Conservation (phyloP, 2,329 filamentous ascomycete genomes). For the Stagonosporopsis vannaccii region DNA sequence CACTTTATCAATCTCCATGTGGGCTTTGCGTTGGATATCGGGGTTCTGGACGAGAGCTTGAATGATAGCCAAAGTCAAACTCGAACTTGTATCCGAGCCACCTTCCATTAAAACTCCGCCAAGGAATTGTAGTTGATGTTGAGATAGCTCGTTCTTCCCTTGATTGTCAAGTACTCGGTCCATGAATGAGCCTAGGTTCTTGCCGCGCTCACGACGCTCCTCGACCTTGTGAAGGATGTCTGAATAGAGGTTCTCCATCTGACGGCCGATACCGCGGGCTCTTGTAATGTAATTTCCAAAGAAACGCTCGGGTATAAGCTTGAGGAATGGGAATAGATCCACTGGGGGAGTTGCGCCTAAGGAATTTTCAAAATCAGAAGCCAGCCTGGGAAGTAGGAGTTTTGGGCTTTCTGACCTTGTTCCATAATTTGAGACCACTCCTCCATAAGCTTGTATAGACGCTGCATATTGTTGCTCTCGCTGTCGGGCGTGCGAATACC, state of each 20-base stretch:
- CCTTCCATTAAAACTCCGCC: constrained; percentile 23
- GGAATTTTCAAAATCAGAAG: constrained; percentile 33
- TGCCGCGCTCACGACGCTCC: constrained; percentile 14
- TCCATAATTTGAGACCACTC: constrained; percentile 50
- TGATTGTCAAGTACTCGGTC: constrained; percentile 23
- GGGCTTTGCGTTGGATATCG: constrained; percentile 1
- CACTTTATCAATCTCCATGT: constrained; percentile 1
- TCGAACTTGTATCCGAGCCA: constrained; percentile 34
- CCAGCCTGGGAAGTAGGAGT: neutral
- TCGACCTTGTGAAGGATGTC: constrained; percentile 12
- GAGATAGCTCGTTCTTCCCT: constrained; percentile 8
- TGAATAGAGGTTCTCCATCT: constrained; percentile 21
- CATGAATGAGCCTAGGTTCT: constrained; percentile 19
- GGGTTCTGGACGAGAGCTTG: constrained; percentile 8
- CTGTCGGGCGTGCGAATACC: constrained; percentile 21
- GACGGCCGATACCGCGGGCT: constrained; percentile 13
- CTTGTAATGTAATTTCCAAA: constrained; percentile 23
- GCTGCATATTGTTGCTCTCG: constrained; percentile 41
- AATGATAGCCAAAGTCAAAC: neutral
- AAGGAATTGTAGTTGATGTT: constrained; percentile 16
- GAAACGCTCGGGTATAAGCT: constrained; percentile 47
- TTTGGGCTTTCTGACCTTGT: neutral
- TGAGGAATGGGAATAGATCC: constrained; percentile 43
- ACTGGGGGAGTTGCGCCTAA: constrained; percentile 58
- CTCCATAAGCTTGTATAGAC: constrained; percentile 52